Evolutionary conservation across 169 alveolate genomes (phyloP).

Genomic region (Theileria orientalis): DNA sequence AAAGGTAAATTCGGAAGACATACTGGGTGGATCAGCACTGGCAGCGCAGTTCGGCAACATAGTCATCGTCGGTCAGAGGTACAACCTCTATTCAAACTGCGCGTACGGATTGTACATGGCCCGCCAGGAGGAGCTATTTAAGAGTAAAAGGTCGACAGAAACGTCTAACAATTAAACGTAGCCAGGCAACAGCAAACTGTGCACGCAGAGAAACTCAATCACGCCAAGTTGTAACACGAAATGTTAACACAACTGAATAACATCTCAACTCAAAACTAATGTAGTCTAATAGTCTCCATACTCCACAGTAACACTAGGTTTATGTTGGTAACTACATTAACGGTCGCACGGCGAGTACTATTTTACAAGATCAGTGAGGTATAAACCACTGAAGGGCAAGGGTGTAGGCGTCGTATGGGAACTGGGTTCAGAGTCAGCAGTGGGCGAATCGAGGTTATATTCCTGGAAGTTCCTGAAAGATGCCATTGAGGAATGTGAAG

Average conservation of each 20-base stretch:
- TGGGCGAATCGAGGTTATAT: neutral
- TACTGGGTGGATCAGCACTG: slow-evolving; percentile 86
- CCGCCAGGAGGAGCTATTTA: slow-evolving; percentile 71
- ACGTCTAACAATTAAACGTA: too few relatives aligned
- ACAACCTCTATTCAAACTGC: slow-evolving; percentile 80
- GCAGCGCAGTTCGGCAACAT: slow-evolving; percentile 89
- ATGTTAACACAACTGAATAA: neutral
- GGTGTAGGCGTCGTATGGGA: too few relatives aligned
- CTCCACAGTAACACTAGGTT: too few relatives aligned
- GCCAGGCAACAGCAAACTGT: neutral
- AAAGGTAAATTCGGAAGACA: slow-evolving; percentile 86
- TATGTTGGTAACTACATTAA: too few relatives aligned
- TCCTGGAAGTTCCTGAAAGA: slow-evolving; percentile 10
- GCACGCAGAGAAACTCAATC: neutral
- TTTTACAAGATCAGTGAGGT: slow-evolving; percentile 1
- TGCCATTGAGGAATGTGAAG: neutral
- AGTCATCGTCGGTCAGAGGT: slow-evolving; percentile 86
- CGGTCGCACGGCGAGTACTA: too few relatives aligned
- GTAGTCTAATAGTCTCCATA: neutral
- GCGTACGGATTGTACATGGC: slow-evolving; percentile 77
- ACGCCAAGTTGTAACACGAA: neutral
- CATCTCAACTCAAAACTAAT: neutral
- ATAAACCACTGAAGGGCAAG: too few relatives aligned
- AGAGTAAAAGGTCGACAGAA: slow-evolving; percentile 13
- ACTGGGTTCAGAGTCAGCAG: neutral